Conservation (phyloP, 306 rosid species). For the Purshia tridentata region DNA sequence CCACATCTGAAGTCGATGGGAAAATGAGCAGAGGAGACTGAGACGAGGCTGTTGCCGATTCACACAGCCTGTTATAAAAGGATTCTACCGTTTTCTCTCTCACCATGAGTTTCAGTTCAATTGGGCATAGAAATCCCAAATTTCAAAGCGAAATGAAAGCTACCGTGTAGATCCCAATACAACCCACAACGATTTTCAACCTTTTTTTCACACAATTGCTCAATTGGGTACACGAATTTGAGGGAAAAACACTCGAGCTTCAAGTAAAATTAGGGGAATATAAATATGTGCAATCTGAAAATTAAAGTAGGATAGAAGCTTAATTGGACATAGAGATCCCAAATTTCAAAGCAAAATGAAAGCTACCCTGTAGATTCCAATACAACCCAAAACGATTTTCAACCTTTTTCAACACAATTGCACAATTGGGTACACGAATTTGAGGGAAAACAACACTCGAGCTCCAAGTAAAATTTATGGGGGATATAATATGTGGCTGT, state of each 20-base stretch:
- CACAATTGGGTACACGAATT: not conserved
- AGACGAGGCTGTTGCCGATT: constrained; percentile 49
- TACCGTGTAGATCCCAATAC: not conserved
- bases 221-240: not conserved
- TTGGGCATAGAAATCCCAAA: constrained; percentile 17
- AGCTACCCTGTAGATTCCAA: constrained; percentile 1
- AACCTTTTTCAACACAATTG: not conserved
- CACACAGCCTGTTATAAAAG: constrained; percentile 63
- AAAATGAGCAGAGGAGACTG: constrained; percentile 70
- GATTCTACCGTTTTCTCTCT: constrained; percentile 66
- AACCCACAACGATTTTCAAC: not conserved
- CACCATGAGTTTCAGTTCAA: constrained; percentile 48
- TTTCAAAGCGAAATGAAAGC: not conserved
- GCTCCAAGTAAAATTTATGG: not conserved
- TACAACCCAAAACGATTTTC: not conserved
- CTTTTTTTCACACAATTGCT: not conserved
- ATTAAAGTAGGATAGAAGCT: not conserved
- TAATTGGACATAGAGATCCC: constrained; percentile 23
- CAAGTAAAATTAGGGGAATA: too few species aligned
- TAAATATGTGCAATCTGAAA: not conserved
- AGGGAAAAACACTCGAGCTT: not conserved
- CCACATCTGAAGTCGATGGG: constrained; percentile 91
- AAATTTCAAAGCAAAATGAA: constrained; percentile 4
- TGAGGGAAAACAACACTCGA: not conserved
- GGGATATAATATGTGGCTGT: not conserved